Percentiles rank a stretch among this genome's conserved stretches.
These are phyloP conservation scores for Casuarina glauca DNA, from an alignment of 306 rosid genomes.

Conservation along the genomic window DNA sequence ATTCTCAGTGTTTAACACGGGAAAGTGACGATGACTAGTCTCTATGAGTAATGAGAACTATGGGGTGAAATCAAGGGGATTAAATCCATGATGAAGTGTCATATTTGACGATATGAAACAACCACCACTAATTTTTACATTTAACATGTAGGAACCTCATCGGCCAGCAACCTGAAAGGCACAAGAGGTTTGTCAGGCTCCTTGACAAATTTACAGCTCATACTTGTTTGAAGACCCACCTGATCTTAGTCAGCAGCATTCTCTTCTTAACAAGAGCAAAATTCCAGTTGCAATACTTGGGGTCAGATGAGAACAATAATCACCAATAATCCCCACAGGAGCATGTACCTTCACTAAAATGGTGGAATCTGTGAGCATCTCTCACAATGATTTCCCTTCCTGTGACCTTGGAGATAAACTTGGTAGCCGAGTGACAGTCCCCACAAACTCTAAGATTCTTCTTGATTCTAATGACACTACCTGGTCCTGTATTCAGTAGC, in stretches of 20 bases:
- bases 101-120: too few relatives aligned
- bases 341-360: slow-evolving; percentile 43
- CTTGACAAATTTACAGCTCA: background rate
- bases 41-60: too few relatives aligned
- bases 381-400: slow-evolving; percentile 43
- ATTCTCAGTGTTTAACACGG: too few relatives aligned
- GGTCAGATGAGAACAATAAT: background rate
- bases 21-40: too few relatives aligned
- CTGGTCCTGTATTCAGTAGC: slow-evolving; percentile 25
- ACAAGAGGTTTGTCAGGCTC: background rate
- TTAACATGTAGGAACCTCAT: background rate
- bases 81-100: too few relatives aligned
- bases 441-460: slow-evolving; percentile 52
- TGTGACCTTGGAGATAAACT: slow-evolving; percentile 39
- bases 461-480: slow-evolving; percentile 31
- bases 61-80: too few relatives aligned
- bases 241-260: background rate
- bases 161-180: background rate
- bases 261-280: background rate
- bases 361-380: slow-evolving; percentile 48
- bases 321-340: slow-evolving; percentile 51
- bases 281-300: background rate
- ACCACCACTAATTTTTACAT: background rate
- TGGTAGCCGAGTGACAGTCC: slow-evolving; percentile 43
- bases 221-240: background rate